Evolutionary conservation across 129 eudicot species (phyloP).

Genomic region (Pulicaria dysenterica): DNA sequence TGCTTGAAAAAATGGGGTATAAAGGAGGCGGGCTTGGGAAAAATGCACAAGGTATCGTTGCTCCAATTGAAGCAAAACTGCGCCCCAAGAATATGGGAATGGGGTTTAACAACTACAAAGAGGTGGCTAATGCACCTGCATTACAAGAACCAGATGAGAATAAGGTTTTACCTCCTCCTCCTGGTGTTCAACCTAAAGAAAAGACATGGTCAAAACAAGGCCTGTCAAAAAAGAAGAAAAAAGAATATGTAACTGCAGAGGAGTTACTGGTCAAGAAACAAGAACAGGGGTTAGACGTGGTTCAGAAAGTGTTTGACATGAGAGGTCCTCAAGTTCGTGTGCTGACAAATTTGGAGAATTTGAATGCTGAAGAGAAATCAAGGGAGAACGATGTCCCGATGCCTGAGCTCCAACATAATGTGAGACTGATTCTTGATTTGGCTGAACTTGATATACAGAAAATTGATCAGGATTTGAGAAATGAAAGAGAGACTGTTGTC

Average conservation of each 20-base stretch:
- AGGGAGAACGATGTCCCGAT: slow-evolving; percentile 61
- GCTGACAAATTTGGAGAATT: slow-evolving; percentile 67
- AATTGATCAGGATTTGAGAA: slow-evolving; percentile 64
- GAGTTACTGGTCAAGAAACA: slow-evolving; percentile 72
- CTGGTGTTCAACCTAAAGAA: slow-evolving; percentile 21
- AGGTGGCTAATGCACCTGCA: slow-evolving; percentile 39
- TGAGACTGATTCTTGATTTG: slow-evolving; percentile 62
- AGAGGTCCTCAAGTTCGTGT: slow-evolving; percentile 88
- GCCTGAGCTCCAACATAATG: slow-evolving; percentile 87
- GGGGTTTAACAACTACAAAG: slow-evolving; percentile 47
- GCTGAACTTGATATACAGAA: slow-evolving; percentile 74
- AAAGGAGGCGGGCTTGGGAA: slow-evolving; percentile 87
- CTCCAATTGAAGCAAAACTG: slow-evolving; percentile 50
- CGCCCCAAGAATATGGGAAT: slow-evolving; percentile 62
- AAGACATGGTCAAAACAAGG: slow-evolving; percentile 45
- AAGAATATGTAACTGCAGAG: slow-evolving; percentile 65
- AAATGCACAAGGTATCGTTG: slow-evolving; percentile 74
- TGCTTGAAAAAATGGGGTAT: slow-evolving; percentile 89
- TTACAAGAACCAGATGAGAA: slow-evolving; percentile 54
- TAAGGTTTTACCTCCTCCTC: slow-evolving; percentile 23
- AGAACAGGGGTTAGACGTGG: slow-evolving; percentile 66
- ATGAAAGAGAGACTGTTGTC: slow-evolving; percentile 68
- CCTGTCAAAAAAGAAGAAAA: slow-evolving; percentile 48
- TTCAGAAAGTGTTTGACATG: slow-evolving; percentile 81
- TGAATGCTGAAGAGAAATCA: slow-evolving; percentile 72